Conservation (phyloP, 1,284 basidiomycete species). For the Austroboletus olivaceoglutinosus region DNA sequence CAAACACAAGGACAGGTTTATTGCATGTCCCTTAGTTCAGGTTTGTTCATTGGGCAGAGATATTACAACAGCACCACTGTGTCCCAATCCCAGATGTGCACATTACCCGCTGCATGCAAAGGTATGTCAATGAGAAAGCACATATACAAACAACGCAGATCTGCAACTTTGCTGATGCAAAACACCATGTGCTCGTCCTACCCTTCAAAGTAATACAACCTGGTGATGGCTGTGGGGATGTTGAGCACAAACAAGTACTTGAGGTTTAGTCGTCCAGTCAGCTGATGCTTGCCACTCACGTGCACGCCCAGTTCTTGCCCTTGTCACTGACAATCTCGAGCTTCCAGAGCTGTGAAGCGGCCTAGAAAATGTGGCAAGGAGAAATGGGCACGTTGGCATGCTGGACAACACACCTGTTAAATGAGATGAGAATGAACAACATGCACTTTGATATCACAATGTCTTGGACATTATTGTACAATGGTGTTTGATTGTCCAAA, state of each 20-base stretch:
- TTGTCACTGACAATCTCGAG: conserved; percentile 61
- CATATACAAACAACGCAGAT: conserved; percentile 1
- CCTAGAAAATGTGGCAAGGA: too few species aligned
- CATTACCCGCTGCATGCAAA: too few species aligned
- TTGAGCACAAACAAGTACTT: conserved; percentile 73
- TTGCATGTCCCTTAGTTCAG: too few species aligned
- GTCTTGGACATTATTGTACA: too few species aligned
- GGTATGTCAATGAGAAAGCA: too few species aligned
- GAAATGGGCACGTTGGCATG: too few species aligned
- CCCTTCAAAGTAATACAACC: conserved; percentile 76
- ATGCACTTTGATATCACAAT: conserved; percentile 38
- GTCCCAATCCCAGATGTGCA: too few species aligned
- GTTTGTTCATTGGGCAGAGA: too few species aligned
- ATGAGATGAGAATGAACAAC: background rate
- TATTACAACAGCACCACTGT: too few species aligned
- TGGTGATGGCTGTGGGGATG: conserved; percentile 67
- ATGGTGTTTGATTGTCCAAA: too few species aligned
- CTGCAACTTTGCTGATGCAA: conserved; percentile 73
- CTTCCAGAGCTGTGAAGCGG: conserved; percentile 46
- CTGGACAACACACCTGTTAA: too few species aligned
- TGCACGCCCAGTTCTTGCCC: background rate
- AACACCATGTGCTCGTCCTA: conserved; percentile 70
- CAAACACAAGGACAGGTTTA: too few species aligned
- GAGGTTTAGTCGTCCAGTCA: conserved; percentile 48
- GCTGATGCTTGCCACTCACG: conserved; percentile 27